phyloP scores from a whole-genome alignment of 2,329 filamentous ascomycete genomes.

The Colletotrichum phormii region DNA sequence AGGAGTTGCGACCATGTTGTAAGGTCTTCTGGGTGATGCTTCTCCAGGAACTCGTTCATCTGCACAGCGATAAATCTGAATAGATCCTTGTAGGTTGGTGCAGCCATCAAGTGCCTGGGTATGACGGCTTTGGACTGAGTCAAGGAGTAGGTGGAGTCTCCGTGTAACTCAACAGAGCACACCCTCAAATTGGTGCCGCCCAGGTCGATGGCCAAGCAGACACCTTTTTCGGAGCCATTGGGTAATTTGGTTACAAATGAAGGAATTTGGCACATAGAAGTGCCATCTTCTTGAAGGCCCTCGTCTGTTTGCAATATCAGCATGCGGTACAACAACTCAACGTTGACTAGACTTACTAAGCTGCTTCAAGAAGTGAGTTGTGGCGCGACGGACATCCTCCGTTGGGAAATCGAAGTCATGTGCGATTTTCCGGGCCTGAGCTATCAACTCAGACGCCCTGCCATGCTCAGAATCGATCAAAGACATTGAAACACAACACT shows the following conservation, averaged over 20 bases:
- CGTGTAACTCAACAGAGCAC: slow-evolving; percentile 52
- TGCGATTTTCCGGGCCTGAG: slow-evolving; percentile 4
- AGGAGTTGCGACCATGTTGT: slow-evolving; percentile 11
- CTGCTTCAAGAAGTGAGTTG: slow-evolving; percentile 37
- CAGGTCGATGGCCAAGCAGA: slow-evolving; percentile 47
- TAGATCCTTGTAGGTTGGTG: slow-evolving; percentile 62
- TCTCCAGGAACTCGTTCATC: slow-evolving; percentile 75
- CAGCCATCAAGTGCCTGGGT: slow-evolving; percentile 40
- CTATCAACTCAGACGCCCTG: neutral
- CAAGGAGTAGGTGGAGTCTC: slow-evolving; percentile 77
- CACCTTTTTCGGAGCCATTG: slow-evolving; percentile 79
- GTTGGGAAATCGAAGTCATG: slow-evolving; percentile 19
- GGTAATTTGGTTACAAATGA: slow-evolving; percentile 83
- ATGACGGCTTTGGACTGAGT: slow-evolving; percentile 63
- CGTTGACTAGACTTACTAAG: slow-evolving; percentile 34
- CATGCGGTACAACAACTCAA: neutral
- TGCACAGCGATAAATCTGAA: slow-evolving; percentile 81
- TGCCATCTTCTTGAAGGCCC: slow-evolving; percentile 33
- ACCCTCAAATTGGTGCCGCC: slow-evolving; percentile 50
- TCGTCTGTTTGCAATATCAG: slow-evolving; percentile 59
- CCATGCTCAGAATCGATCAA: neutral
- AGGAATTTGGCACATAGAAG: slow-evolving; percentile 70
- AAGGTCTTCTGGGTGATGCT: slow-evolving; percentile 58
- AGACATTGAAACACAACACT: slow-evolving; percentile 1
- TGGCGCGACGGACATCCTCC: slow-evolving; percentile 27